These are phyloP conservation scores for Ganoderma multipileum DNA, from an alignment of 1,284 basidiomycete genomes.

Conservation along the genomic window DNA sequence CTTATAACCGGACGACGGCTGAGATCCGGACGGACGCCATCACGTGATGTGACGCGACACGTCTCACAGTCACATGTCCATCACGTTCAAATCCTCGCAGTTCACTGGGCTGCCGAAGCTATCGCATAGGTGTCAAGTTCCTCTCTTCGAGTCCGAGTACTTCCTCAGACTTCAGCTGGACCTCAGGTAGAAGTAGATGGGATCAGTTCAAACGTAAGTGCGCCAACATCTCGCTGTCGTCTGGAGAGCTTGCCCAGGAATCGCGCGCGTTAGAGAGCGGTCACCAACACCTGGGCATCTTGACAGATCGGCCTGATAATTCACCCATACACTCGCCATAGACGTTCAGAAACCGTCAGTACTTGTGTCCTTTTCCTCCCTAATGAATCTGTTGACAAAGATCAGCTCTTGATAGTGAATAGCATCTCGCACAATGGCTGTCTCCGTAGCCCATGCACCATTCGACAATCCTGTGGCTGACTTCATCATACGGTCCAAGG, in stretches of 20 bases:
- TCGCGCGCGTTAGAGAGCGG: neutral
- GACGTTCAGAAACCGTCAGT: neutral
- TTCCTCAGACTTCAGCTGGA: no score
- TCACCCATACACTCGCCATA: neutral
- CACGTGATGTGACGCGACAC: slow-evolving; percentile 23
- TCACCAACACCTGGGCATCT: neutral
- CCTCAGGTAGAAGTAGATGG: neutral
- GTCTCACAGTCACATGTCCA: neutral
- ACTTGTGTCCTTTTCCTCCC: neutral
- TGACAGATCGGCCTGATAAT: neutral
- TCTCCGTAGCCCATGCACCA: slow-evolving; percentile 1
- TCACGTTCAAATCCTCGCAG: neutral
- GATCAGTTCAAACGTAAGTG: neutral
- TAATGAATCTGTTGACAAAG: neutral
- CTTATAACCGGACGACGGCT: slow-evolving; percentile 11
- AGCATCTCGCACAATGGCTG: neutral
- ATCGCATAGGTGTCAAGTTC: no score
- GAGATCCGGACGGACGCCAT: slow-evolving; percentile 23
- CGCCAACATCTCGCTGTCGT: neutral
- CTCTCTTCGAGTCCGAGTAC: no score
- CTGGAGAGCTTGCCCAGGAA: neutral
- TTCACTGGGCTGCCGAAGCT: neutral
- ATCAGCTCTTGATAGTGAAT: neutral
- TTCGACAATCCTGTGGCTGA: slow-evolving; percentile 22
- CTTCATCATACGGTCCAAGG: slow-evolving; percentile 43